Conservation (phyloP, 1,284 basidiomycete genomes). For the Rhodotorula sp. region DNA sequence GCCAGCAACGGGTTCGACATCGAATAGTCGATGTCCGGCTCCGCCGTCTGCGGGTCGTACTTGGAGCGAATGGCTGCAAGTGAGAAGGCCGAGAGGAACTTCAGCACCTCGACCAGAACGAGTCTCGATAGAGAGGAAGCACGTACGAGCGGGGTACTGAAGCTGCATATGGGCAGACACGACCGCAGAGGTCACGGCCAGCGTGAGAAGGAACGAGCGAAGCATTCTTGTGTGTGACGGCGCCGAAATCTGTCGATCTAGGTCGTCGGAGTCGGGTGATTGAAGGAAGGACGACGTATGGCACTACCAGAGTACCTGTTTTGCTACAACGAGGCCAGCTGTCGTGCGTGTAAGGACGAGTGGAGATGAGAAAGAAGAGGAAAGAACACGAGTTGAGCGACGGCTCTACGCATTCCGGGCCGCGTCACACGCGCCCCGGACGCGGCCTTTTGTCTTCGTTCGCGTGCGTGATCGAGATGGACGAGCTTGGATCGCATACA, state of each 20-base stretch:
- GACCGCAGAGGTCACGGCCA: constrained; percentile 1
- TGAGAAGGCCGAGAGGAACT: too few species aligned
- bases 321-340: not conserved
- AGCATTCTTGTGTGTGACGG: constrained; percentile 8
- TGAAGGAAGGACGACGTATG: not conserved
- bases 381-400: not conserved
- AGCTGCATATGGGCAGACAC: constrained; percentile 26
- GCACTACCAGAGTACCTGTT: not conserved
- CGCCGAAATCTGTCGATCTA: not conserved
- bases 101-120: not conserved
- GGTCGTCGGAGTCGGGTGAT: not conserved
- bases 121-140: not conserved
- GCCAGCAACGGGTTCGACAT: constrained; percentile 49
- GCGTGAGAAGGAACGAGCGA: constrained; percentile 6
- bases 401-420: too few species aligned
- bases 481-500: too few species aligned
- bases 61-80: constrained; percentile 29
- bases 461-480: too few species aligned
- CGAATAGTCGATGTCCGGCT: constrained; percentile 49
- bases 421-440: too few species aligned
- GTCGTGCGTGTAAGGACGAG: not conserved
- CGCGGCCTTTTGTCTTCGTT: too few species aligned
- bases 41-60: constrained; percentile 40
- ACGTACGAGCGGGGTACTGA: constrained; percentile 27
- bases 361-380: not conserved